These are phyloP conservation scores for Oleoguttula mirabilis DNA, from an alignment of 495 filamentous ascomycete genomes.

Conservation along the genomic window DNA sequence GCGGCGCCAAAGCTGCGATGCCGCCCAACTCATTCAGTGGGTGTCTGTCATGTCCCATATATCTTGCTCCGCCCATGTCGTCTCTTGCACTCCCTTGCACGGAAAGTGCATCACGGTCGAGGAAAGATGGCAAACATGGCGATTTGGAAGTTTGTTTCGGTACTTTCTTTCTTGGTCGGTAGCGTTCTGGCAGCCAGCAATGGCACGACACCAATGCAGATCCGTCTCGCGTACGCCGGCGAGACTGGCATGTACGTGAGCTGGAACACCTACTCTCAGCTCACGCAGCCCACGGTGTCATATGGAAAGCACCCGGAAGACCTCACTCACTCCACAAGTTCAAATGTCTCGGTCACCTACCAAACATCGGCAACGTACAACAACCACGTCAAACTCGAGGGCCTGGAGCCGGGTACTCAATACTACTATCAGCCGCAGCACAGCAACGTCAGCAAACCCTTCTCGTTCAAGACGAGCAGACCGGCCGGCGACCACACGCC, in stretches of 20 bases:
- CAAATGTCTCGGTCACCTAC: conserved; percentile 37
- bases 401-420: conserved; percentile 35
- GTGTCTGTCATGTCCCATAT: no score
- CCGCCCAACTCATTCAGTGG: no score
- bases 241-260: conserved; percentile 17
- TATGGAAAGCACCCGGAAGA: conserved; percentile 31
- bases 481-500: conserved; percentile 34
- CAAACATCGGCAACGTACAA: conserved; percentile 40
- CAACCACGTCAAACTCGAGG: conserved; percentile 35
- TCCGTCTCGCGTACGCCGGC: conserved; percentile 13
- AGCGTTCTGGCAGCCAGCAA: conserved; percentile 1
- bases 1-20: no score
- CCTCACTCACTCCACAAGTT: conserved; percentile 27
- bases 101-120: no score
- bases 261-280: conserved; percentile 41
- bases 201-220: conserved; percentile 13
- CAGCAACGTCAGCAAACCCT: conserved; percentile 15
- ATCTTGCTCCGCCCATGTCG: no score
- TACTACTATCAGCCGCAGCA: conserved; percentile 37
- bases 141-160: background rate
- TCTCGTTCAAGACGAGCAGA: conserved; percentile 24
- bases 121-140: no score
- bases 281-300: conserved; percentile 33
- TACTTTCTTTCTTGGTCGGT: background rate
- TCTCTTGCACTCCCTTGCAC: no score